Base-by-base conservation (phyloP, 176 grass and related monocot species). In the Areca catechu region DNA sequence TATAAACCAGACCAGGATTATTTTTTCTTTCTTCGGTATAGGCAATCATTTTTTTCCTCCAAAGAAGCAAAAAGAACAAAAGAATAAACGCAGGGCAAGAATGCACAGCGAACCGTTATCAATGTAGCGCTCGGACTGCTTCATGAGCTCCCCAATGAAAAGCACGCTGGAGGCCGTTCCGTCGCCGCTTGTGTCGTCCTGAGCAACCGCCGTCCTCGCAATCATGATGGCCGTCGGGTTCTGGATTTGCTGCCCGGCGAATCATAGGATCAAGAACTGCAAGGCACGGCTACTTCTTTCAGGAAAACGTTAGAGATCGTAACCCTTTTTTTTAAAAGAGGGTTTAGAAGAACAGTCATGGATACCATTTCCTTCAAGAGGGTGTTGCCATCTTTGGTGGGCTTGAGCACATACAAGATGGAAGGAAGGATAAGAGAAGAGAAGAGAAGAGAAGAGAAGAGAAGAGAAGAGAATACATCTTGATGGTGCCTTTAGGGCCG, bases 171-270 rank as follows among this genome's bases (percentile, higher is more conserved):
- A 97, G 16, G 92, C 91, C 2, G 92, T 97, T 57, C 92, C 92
- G 10, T 97, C 86, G 9, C 92, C 92, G 20, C 83, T 88, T 0
- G 69, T 71, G 22, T 97, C 92, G 29, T 97, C 86, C 58, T 85
- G 86, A 28, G 92, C 92, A 2, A 90, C 86, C 0, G 92, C 86
- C 1, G 92, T 97, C 63, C 92, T 85, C 1, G 92, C 92, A 52
- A 96, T 90, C 86, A 96, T 97, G 63, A 97, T 91, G 6, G 87
- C 93, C 1, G 93, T 88, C 17, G 87, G 93, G 66, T 91, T 97
- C 58, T 97, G 87, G 50, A 97, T 97, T 87, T 97, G 93, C 90
- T 86, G 71, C 29, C 49, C 21, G 24, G 6, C 19, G 19, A 18
- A 22, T 12, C 10, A 67, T 62, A 61, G 67, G 15, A 24, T 6